These are phyloP conservation scores for Triticum urartu DNA, from an alignment of 176 grass and related monocot species.

Conservation along the genomic window DNA sequence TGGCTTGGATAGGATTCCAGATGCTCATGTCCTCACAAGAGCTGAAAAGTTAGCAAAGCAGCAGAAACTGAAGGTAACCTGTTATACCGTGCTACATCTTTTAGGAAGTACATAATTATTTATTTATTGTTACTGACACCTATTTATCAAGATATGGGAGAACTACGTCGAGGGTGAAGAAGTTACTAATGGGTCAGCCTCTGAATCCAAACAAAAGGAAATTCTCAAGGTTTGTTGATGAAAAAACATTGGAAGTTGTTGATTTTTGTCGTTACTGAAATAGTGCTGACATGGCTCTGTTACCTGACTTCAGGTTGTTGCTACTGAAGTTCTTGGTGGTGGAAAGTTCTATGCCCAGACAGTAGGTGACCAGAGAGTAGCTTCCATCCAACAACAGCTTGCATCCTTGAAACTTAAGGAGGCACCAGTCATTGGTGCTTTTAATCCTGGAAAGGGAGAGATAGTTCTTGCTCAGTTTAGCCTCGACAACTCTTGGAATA, in stretches of 20 bases:
- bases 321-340: conserved; percentile 83
- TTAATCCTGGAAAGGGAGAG: conserved; percentile 88
- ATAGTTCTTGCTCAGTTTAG: conserved; percentile 88
- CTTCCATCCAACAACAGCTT: conserved; percentile 86
- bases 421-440: conserved; percentile 81
- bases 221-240: conserved; percentile 72
- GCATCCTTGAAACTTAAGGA: conserved; percentile 76
- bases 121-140: neutral
- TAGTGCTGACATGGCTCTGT: conserved; percentile 4
- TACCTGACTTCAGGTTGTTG: conserved; percentile 57
- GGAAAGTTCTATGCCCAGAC: conserved; percentile 96
- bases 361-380: conserved; percentile 78
- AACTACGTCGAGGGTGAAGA: conserved; percentile 88
- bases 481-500: conserved; percentile 93
- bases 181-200: conserved; percentile 64
- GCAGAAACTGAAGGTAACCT: conserved; percentile 76
- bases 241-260: conserved; percentile 6
- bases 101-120: neutral
- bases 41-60: conserved; percentile 92
- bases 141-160: conserved; percentile 85
- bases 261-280: neutral
- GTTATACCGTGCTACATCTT: neutral
- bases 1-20: conserved; percentile 76
- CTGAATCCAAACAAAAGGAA: conserved; percentile 85
- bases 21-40: conserved; percentile 56